phyloP scores from a whole-genome alignment of 176 grass and related monocot genomes.

The Triticum turgidum region DNA sequence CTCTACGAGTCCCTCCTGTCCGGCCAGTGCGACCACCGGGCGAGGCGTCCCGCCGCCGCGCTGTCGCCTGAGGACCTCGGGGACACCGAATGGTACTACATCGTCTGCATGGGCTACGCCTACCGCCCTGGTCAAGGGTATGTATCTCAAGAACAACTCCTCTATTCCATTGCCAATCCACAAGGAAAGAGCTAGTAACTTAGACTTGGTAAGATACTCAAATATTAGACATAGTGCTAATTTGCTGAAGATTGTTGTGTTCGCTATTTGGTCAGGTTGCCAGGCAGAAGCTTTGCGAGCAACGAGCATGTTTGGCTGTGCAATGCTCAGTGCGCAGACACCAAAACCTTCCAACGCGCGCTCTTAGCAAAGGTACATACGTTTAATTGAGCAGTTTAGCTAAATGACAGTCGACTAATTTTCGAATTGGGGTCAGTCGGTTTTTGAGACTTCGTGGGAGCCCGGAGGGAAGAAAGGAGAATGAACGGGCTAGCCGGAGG shows the following conservation, averaged over 20 bases:
- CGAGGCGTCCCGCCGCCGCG: conserved; percentile 47
- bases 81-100: conserved; percentile 84
- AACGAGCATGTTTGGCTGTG: conserved; percentile 63
- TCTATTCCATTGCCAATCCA: too few species aligned
- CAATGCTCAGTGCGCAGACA: conserved; percentile 59
- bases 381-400: too few species aligned
- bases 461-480: too few species aligned
- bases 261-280: conserved; percentile 42
- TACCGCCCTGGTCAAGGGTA: conserved; percentile 74
- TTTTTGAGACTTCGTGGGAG: too few species aligned
- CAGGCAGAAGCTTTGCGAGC: conserved; percentile 59
- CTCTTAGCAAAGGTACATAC: conserved; percentile 64
- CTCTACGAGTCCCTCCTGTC: conserved; percentile 69
- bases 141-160: too few species aligned
- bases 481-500: too few species aligned
- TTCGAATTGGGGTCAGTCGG: too few species aligned
- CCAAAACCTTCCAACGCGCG: conserved; percentile 56
- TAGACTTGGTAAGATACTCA: too few species aligned
- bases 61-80: conserved; percentile 83
- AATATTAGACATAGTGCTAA: neutral
- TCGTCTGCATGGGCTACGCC: conserved; percentile 87
- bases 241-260: neutral
- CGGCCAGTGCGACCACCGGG: conserved; percentile 59
- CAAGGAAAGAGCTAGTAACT: too few species aligned
- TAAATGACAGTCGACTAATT: too few species aligned